Conservation (phyloP, 208 protist species). For the Leishmania gerbilli region DNA sequence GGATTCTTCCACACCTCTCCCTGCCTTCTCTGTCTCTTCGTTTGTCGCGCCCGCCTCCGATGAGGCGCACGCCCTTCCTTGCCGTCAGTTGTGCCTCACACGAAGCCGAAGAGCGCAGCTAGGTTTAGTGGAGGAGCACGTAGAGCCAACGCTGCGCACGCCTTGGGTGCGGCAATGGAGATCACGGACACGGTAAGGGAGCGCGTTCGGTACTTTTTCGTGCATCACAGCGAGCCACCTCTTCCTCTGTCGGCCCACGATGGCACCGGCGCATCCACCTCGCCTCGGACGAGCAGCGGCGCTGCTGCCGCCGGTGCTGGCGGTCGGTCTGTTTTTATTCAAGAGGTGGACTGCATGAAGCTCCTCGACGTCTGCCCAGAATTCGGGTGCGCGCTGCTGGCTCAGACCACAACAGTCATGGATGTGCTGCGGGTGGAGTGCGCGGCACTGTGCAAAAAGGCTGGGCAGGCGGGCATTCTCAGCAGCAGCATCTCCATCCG, state of each 20-base stretch:
- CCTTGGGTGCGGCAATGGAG: constrained; percentile 10
- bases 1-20: not conserved
- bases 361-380: constrained; percentile 56
- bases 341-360: constrained; percentile 83
- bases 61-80: not conserved
- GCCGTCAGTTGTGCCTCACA: not conserved
- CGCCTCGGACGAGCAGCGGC: not conserved
- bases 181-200: constrained; percentile 11
- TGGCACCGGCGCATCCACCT: not conserved
- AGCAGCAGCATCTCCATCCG: constrained; percentile 63
- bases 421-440: constrained; percentile 43
- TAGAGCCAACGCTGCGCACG: not conserved
- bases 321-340: constrained; percentile 52
- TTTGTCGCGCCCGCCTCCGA: not conserved
- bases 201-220: constrained; percentile 55
- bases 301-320: constrained; percentile 4
- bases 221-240: constrained; percentile 69
- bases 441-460: constrained; percentile 56
- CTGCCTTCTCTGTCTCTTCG: not conserved
- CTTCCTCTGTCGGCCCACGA: constrained; percentile 17
- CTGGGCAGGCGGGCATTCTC: constrained; percentile 39
- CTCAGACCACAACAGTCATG: constrained; percentile 46
- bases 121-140: not conserved
- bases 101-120: not conserved
- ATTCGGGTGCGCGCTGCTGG: constrained; percentile 51